These are phyloP conservation scores for Beauveria rudraprayagi DNA, from an alignment of 2,329 filamentous ascomycete species.

Conservation along the genomic window DNA sequence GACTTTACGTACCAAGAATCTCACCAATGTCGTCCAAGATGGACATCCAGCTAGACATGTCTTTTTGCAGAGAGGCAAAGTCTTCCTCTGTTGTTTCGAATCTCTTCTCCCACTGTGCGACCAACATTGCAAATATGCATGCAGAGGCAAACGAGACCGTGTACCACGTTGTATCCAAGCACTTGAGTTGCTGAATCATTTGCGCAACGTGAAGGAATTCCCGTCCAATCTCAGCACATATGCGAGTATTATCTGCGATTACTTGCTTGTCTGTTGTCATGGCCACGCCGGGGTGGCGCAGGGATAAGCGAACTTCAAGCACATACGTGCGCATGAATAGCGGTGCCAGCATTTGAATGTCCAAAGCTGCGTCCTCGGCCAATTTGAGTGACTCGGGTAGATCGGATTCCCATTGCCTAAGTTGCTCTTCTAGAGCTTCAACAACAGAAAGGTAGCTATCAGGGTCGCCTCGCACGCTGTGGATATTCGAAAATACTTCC, in stretches of 20 bases:
- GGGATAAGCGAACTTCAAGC: conserved; percentile 50
- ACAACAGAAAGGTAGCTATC: conserved; percentile 57
- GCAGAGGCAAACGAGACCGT: conserved; percentile 64
- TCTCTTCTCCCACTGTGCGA: conserved; percentile 59
- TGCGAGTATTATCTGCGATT: conserved; percentile 53
- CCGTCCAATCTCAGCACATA: conserved; percentile 58
- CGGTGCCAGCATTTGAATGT: conserved; percentile 41
- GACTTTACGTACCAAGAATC: conserved; percentile 50
- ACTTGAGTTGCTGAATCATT: conserved; percentile 54
- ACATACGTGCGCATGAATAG: conserved; percentile 46
- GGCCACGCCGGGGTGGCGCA: conserved; percentile 55
- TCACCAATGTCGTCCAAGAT: conserved; percentile 59
- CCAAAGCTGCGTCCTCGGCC: conserved; percentile 32
- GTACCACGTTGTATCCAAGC: conserved; percentile 72
- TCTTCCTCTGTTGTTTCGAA: conserved; percentile 51
- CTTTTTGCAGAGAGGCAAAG: conserved; percentile 50
- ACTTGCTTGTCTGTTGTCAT: conserved; percentile 45
- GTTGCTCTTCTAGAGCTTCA: conserved; percentile 55
- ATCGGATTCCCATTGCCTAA: conserved; percentile 54
- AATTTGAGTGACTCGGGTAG: conserved; percentile 53
- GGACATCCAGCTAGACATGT: conserved; percentile 63
- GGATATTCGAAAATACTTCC: conserved; percentile 70
- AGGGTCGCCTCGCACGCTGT: conserved; percentile 57
- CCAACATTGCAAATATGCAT: conserved; percentile 65
- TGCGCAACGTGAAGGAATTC: conserved; percentile 55